Percentiles rank a stretch among this genome's conserved stretches.
These are phyloP conservation scores for Talaromyces thailandensis DNA, from an alignment of 495 filamentous ascomycete species.

Conservation along the genomic window DNA sequence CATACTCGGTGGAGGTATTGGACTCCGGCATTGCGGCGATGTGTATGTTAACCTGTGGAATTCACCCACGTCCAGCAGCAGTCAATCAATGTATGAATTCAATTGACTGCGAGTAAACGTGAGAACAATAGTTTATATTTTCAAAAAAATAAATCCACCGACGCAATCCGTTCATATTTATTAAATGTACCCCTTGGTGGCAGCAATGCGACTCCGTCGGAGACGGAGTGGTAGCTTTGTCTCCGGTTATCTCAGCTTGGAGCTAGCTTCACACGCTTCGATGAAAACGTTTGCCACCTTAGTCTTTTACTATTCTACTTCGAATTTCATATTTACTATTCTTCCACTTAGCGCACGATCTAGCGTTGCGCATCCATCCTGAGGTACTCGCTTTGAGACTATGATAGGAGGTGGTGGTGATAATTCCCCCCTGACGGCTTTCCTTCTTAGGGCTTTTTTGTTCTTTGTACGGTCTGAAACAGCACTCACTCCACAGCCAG, in stretches of 20 bases:
- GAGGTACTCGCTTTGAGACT: not conserved
- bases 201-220: slow-evolving; percentile 1
- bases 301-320: not conserved
- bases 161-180: not conserved
- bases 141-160: not conserved
- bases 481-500: not conserved
- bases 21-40: slow-evolving; percentile 2
- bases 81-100: not conserved
- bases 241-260: not conserved
- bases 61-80: slow-evolving; percentile 2
- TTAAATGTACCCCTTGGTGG: not conserved
- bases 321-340: too few species aligned
- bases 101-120: not conserved
- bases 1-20: not conserved
- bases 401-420: not conserved
- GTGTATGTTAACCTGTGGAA: not conserved
- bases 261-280: not conserved
- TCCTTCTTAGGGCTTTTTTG: not conserved
- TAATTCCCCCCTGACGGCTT: slow-evolving; percentile 1
- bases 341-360: not conserved
- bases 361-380: not conserved
- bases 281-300: not conserved
- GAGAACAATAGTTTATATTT: slow-evolving; percentile 2
- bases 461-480: not conserved
- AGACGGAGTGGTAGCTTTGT: slow-evolving; percentile 2